These are phyloP conservation scores for Termitomyces sp. DNA, from an alignment of 768 basidiomycete species.

Conservation along the genomic window DNA sequence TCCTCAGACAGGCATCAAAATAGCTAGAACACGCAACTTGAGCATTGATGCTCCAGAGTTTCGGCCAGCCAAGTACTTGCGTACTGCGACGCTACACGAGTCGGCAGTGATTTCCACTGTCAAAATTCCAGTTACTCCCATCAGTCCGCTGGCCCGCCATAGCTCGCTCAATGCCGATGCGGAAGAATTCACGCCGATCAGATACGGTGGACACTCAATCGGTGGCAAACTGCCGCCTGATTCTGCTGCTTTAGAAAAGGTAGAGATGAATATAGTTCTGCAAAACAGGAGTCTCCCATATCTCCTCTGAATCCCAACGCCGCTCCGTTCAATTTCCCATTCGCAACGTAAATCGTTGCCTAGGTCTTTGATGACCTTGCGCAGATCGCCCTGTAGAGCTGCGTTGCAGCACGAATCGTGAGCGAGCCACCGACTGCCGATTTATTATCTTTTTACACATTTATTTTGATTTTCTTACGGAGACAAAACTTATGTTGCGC, in stretches of 20 bases:
- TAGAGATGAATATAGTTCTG: background rate
- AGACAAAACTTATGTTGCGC: too few relatives aligned
- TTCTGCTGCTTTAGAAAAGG: background rate
- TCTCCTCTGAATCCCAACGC: background rate
- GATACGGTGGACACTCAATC: background rate
- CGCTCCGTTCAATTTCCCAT: background rate
- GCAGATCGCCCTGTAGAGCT: too few relatives aligned
- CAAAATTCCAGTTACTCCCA: background rate
- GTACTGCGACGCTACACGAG: background rate
- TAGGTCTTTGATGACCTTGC: background rate
- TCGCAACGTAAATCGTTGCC: background rate
- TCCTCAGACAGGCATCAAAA: background rate
- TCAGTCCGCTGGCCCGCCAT: background rate
- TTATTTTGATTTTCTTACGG: too few relatives aligned
- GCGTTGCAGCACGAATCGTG: too few relatives aligned
- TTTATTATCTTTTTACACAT: too few relatives aligned
- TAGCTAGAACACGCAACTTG: background rate
- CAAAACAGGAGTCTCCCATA: background rate
- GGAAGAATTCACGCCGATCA: background rate
- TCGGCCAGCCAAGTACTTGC: background rate
- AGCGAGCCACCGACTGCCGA: too few relatives aligned
- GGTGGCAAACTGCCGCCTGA: background rate
- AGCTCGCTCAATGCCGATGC: background rate
- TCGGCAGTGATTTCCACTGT: background rate
- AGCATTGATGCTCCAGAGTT: slow-evolving; percentile 2